These are phyloP conservation scores for Taphrina communis DNA, from an alignment of 1,139 yeast species.

Conservation along the genomic window DNA sequence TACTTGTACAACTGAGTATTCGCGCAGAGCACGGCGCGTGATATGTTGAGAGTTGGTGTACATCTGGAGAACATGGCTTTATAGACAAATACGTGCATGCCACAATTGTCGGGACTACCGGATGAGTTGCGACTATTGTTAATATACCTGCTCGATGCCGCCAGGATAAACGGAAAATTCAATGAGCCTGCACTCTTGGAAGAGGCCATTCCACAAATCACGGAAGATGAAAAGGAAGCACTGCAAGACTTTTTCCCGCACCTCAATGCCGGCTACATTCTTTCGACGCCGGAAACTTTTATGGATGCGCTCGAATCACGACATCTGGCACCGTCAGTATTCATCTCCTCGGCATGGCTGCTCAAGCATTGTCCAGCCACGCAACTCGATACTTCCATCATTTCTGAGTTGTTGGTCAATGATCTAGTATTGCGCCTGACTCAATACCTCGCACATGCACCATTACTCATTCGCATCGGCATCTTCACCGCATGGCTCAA, in stretches of 20 bases:
- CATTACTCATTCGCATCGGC: constrained; percentile 18
- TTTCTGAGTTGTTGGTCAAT: constrained; percentile 10
- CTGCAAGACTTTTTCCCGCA: constrained; percentile 18
- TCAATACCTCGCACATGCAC: constrained; percentile 10
- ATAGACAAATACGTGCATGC: background rate
- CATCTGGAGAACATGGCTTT: background rate
- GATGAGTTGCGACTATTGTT: constrained; percentile 21
- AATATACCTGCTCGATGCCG: constrained; percentile 19
- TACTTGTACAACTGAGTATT: no score
- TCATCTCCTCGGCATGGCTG: constrained; percentile 15
- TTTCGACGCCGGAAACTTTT: constrained; percentile 3
- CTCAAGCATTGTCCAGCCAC: constrained; percentile 7
- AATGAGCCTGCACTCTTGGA: constrained; percentile 1
- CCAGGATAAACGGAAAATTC: background rate
- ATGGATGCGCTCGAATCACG: constrained; percentile 23
- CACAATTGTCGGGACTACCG: constrained; percentile 4
- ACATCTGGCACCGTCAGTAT: constrained; percentile 14
- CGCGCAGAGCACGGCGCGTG: background rate
- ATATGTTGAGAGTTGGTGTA: background rate
- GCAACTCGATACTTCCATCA: background rate
- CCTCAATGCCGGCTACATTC: constrained; percentile 10
- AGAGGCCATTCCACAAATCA: constrained; percentile 13
- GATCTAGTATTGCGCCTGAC: constrained; percentile 11
- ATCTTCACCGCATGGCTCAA: constrained; percentile 23
- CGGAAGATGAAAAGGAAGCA: background rate